Base-by-base conservation (phyloP, 192 early-diverging fungal species). In the Umbelopsis ramanniana region DNA sequence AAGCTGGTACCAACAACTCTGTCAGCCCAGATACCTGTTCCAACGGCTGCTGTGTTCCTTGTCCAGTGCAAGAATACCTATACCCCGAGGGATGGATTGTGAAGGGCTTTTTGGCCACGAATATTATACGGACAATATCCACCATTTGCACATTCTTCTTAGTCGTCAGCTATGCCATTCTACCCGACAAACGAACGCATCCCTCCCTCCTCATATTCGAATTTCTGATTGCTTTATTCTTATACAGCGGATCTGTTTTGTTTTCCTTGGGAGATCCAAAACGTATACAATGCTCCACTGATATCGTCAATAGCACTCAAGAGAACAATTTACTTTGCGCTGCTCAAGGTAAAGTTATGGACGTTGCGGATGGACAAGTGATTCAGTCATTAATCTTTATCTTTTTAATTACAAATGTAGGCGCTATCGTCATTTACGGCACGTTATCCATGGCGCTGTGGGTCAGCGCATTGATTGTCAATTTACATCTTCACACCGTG, bases 401-500 rank as follows among this genome's bases (percentile, higher is more conserved):
- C 7, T 29, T 12, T 21, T 24, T 11, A 35, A 47, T 23, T 35
- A 22, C 47, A 40, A 29, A 15, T 46, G 46, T 48, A 85, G 85
- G 86, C 21, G 84, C 67, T 0, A 76, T 84, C 8, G 46, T 87
- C 3, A 79, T 87, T 46, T 87, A 86, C 75, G 57, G 79, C 4
- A 81, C 84, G 0, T 35, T 83, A 26, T 72, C 80, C 0, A 84
- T 83, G 17, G 55, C 68, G 15, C 66, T 77, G 2, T 87, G 86
- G 86, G 52, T 69, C 57, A 71, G 78, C 46, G 81, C 84, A n/a
- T 60, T 81, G 29, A 74, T 87, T 66, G 72, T 87, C 57, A 79
- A 79, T 68, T 46, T 86, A n/a, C 85, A 86, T 53, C 17, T 87
- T 2, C 82, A 87, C 70, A 85, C 84, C 4, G 86, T 87, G 22